phyloP scores from a whole-genome alignment of 805 yeast genomes.

The Saturnispora kantuleensis region DNA sequence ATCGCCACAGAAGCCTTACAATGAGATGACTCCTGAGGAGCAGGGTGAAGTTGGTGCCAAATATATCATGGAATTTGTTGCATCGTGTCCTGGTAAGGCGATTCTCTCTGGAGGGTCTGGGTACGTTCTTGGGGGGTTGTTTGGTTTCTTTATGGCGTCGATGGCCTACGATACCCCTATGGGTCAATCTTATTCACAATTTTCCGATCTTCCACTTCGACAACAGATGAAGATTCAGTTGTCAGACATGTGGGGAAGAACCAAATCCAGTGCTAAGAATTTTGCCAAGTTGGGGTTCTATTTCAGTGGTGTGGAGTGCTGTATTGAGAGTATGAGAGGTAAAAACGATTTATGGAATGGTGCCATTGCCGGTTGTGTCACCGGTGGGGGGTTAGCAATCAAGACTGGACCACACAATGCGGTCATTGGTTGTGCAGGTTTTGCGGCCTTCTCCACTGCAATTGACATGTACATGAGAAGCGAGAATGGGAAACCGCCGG shows the following conservation, averaged over 20 bases:
- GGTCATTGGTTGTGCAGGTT: slow-evolving; percentile 88
- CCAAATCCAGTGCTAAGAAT: slow-evolving; percentile 85
- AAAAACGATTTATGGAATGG: slow-evolving; percentile 91
- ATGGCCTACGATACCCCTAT: slow-evolving; percentile 79
- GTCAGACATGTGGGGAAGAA: slow-evolving; percentile 81
- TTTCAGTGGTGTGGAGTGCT: slow-evolving; percentile 87
- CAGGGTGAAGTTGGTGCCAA: slow-evolving; percentile 87
- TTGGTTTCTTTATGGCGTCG: slow-evolving; percentile 89
- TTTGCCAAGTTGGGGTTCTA: slow-evolving; percentile 90
- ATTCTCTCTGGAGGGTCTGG: slow-evolving; percentile 90
- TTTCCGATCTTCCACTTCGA: slow-evolving; percentile 77
- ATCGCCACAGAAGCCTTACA: slow-evolving; percentile 39
- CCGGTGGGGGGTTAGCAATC: slow-evolving; percentile 92
- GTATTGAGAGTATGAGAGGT: slow-evolving; percentile 76
- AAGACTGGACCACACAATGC: slow-evolving; percentile 94
- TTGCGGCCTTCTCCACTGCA: slow-evolving; percentile 90
- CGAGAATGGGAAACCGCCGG: slow-evolving; percentile 76
- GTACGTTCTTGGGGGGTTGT: slow-evolving; percentile 88
- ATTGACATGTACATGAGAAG: slow-evolving; percentile 79
- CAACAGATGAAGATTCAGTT: slow-evolving; percentile 91
- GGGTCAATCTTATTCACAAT: slow-evolving; percentile 34
- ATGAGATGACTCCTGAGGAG: slow-evolving; percentile 81
- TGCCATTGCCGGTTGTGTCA: slow-evolving; percentile 85
- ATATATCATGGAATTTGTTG: slow-evolving; percentile 74
- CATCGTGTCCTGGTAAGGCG: slow-evolving; percentile 92